These are phyloP conservation scores for Fusarium anguioides DNA, from an alignment of 2,329 filamentous ascomycete species.

Conservation along the genomic window DNA sequence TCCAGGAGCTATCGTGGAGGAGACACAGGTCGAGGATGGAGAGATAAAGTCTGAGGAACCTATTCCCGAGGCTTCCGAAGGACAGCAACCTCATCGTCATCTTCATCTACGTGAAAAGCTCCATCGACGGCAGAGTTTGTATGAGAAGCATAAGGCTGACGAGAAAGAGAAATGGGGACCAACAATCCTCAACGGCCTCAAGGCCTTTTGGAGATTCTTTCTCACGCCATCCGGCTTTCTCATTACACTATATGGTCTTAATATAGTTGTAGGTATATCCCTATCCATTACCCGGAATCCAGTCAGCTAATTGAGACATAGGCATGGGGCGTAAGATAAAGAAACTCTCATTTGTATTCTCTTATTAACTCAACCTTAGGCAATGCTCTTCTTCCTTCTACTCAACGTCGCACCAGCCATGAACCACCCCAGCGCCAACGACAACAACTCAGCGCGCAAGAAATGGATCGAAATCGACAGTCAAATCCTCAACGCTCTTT, in stretches of 20 bases:
- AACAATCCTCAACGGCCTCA: background rate
- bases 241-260: background rate
- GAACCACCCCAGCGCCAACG: slow-evolving; percentile 53
- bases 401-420: background rate
- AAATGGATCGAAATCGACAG: slow-evolving; percentile 88
- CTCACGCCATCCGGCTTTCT: slow-evolving; percentile 56
- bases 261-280: background rate
- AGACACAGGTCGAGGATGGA: too few relatives aligned
- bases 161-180: slow-evolving; percentile 4
- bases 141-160: slow-evolving; percentile 1
- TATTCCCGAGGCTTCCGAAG: too few relatives aligned
- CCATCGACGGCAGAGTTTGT: background rate
- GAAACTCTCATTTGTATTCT: background rate
- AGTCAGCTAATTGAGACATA: background rate
- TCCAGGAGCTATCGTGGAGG: too few relatives aligned
- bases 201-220: slow-evolving; percentile 4
- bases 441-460: slow-evolving; percentile 77
- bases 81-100: background rate
- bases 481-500: slow-evolving; percentile 81
- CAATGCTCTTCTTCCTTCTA: slow-evolving; percentile 5
- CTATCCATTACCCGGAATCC: too few relatives aligned
- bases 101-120: background rate
- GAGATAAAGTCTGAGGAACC: too few relatives aligned
- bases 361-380: background rate
- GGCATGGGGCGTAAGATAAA: background rate